Base-by-base conservation (phyloP, 257 asterid species). In the Primulina tabacum region DNA sequence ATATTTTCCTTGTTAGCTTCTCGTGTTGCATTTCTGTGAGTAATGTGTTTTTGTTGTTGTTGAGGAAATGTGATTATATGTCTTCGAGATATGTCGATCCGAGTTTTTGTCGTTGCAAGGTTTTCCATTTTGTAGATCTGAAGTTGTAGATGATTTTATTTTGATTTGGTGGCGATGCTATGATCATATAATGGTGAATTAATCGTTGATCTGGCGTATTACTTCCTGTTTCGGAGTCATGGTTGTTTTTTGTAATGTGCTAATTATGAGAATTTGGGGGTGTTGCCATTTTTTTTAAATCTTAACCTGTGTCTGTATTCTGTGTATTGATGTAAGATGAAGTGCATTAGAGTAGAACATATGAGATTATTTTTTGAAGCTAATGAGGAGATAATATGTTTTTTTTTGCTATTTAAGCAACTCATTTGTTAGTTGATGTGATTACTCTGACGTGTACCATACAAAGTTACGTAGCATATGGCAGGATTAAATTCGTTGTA, bases 41-140 rank as follows among this genome's bases (percentile, higher is more conserved):
- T 5, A 38, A 38, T 38, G 47, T 9, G 8, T 38, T 9, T 38
- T 38, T 38, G 3, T 28, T 28, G 29, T 28, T 38, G 14, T 9
- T 8, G 47, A 38, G 47, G 47, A 38, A 9, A 8, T 38, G 47
- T 38, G 47, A 38, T 38, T 9, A 38, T 38, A 38, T 9, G 14
- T 11, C 47, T 29, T 32, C 38, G 37, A 17, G 8, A 38, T 53
- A 43, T 61, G 47, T 34, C 40, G 65, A 73, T 62, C 62, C 24
- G 37, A 63, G 65, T 7, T 43, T 63, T 16, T 65, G n/a, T 37
- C 18, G 29, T 8, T 50, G 56, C 63, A 18, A 60, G 74, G 70
- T 73, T 65, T 76, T 62, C 63, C 30, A 34, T 60, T 60, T 69
- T 37, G 47, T 5, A 28, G 59, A 37, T 8, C 18, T 32, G 26